phyloP scores from a whole-genome alignment of 2,329 filamentous ascomycete species.

The Cladosporium velox region DNA sequence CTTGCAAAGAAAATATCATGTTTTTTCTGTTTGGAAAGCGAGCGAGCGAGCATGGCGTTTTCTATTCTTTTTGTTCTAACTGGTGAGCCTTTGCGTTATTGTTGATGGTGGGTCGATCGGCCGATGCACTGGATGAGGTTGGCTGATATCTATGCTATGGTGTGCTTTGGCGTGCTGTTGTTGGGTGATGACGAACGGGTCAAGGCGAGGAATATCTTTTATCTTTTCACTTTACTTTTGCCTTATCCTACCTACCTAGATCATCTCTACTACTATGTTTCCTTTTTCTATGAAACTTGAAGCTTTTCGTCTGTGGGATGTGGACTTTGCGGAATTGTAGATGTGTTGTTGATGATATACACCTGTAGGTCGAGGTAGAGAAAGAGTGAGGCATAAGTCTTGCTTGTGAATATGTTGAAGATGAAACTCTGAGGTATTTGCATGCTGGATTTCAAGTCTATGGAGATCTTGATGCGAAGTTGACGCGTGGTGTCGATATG shows the following conservation, averaged over 20 bases:
- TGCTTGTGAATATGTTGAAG: background rate
- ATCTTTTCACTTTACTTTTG: background rate
- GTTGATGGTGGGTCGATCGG: background rate
- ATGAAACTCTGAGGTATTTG: background rate
- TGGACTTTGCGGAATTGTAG: background rate
- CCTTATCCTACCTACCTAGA: background rate
- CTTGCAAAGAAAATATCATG: background rate
- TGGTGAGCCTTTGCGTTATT: background rate
- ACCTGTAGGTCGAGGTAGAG: too few species aligned
- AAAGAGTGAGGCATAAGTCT: background rate
- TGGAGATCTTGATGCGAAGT: too few species aligned
- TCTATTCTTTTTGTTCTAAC: background rate
- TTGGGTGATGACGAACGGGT: background rate
- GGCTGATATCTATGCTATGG: background rate
- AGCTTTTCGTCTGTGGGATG: background rate
- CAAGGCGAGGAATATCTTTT: background rate
- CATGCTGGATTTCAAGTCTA: background rate
- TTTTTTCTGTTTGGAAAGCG: background rate
- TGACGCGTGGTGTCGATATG: too few species aligned
- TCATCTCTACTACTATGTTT: background rate
- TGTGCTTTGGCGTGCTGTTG: background rate
- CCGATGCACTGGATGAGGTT: background rate
- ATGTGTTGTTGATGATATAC: too few species aligned
- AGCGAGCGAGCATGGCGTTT: conserved; percentile 9
- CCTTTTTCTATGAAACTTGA: background rate